Conservation (phyloP, 1,139 yeast species). For the Candida anutae region DNA sequence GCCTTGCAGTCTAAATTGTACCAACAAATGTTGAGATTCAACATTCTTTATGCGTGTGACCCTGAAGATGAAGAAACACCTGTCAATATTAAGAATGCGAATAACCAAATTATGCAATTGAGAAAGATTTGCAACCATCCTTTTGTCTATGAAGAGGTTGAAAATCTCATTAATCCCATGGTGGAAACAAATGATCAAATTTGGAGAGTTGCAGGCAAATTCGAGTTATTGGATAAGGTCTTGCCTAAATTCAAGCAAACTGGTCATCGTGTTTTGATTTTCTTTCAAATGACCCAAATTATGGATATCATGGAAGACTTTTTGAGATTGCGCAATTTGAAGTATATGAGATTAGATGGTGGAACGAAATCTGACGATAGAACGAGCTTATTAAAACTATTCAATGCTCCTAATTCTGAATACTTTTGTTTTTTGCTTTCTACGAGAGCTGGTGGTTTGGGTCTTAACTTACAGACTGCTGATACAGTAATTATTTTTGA, state of each 20-base stretch:
- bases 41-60: constrained; percentile 58
- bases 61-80: constrained; percentile 24
- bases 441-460: constrained; percentile 87
- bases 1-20: constrained; percentile 75
- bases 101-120: constrained; percentile 91
- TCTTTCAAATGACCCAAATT: constrained; percentile 83
- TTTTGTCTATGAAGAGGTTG: constrained; percentile 92
- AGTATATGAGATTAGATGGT: constrained; percentile 76
- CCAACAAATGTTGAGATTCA: constrained; percentile 68
- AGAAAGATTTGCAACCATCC: constrained; percentile 97
- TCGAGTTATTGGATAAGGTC: constrained; percentile 66
- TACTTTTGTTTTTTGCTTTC: constrained; percentile 73
- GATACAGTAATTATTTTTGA: constrained; percentile 84
- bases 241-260: constrained; percentile 68
- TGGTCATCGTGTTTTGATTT: constrained; percentile 73
- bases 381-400: constrained; percentile 56
- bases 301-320: constrained; percentile 90
- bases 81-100: constrained; percentile 71
- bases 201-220: constrained; percentile 75
- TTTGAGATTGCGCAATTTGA: constrained; percentile 53
- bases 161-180: constrained; percentile 73
- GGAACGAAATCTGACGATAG: constrained; percentile 80
- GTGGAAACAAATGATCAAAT: constrained; percentile 61
- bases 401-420: constrained; percentile 67
- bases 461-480: constrained; percentile 79